Base-by-base conservation (phyloP, 192 early-diverging fungal species). In the Entomortierella chlamydospora region DNA sequence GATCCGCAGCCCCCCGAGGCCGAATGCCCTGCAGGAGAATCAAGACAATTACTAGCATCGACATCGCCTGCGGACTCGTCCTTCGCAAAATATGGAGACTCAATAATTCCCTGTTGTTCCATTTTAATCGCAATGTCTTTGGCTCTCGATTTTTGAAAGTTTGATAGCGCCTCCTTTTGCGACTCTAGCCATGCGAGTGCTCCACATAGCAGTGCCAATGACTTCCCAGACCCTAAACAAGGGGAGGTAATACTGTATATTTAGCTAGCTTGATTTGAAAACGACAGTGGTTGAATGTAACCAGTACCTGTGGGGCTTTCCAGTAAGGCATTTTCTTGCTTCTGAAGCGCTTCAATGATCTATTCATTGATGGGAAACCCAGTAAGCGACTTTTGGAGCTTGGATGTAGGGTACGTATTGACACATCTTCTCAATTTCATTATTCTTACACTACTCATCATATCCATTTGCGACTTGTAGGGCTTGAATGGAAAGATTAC, bases 151-250 rank as follows among this genome's bases (percentile, higher is more conserved):
- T 30, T 53, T 26, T 11, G 30, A 11, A 29, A 2, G 0, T 20
- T 54, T 2, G 0, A 8, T 20, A 49, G 12, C 15, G 70, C 71
- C 41, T 82, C 81, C 42, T 77, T 63, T 50, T 76, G 82, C 11
- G 73, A 64, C 43, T 85, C 81, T 23, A 85, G 63, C 94, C 94
- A 95, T 0, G 90, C 91, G 31, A 95, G 72, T 0, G 85, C 76
- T 0, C 93, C 86, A 61, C 92, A 92, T 22, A 95, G 69, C 30
- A 95, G 61, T 0, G 90, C 90, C 30, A 95, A 62, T 3, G 93
- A 91, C 68, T 95, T 95, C 31, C 94, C 94, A 12, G 94, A 93
- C 1, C 94, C 94, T 70, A 41, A 51, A 18, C 1, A 63, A n/a
- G n/a, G 47, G n/a, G 13, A 18, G 30, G 28, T 42, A 51, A 11